Percentiles rank a stretch among this genome's conserved stretches.
phyloP scores from a whole-genome alignment of 106 monocot genomes.

The Dendrobium nobile region DNA sequence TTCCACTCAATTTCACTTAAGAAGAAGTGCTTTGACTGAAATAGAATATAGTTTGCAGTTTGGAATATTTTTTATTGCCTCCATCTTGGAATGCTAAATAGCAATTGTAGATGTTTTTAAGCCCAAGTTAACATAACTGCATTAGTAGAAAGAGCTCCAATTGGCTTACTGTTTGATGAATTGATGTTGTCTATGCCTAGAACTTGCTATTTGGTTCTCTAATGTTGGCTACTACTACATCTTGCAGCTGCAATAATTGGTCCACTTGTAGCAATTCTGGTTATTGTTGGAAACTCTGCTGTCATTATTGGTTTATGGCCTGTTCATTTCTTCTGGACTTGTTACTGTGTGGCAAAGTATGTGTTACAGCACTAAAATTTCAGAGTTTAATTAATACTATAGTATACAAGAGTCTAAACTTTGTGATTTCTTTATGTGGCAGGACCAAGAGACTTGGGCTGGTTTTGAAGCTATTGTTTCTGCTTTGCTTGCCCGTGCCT shows the following conservation, averaged over 20 bases:
- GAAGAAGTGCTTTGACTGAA: too few relatives aligned
- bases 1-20: too few relatives aligned
- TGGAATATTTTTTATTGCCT: too few relatives aligned
- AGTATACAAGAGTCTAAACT: neutral
- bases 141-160: neutral
- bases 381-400: neutral
- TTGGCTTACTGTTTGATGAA: neutral
- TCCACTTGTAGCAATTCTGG: slow-evolving; percentile 32
- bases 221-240: neutral
- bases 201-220: neutral
- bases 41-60: too few relatives aligned
- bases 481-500: slow-evolving; percentile 50
- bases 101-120: neutral
- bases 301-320: slow-evolving; percentile 90
- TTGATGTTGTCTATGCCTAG: neutral
- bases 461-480: slow-evolving; percentile 41
- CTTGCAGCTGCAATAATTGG: slow-evolving; percentile 58
- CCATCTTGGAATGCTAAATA: neutral
- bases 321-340: slow-evolving; percentile 84
- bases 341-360: slow-evolving; percentile 64
- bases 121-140: neutral
- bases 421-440: neutral
- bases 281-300: slow-evolving; percentile 57
- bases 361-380: neutral
- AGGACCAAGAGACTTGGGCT: slow-evolving; percentile 74